A percentile compares a stretch with the other conserved stretches of the same genome.
Conservation (phyloP, 164 flowering plant genomes). For the Vitis cinerea region DNA sequence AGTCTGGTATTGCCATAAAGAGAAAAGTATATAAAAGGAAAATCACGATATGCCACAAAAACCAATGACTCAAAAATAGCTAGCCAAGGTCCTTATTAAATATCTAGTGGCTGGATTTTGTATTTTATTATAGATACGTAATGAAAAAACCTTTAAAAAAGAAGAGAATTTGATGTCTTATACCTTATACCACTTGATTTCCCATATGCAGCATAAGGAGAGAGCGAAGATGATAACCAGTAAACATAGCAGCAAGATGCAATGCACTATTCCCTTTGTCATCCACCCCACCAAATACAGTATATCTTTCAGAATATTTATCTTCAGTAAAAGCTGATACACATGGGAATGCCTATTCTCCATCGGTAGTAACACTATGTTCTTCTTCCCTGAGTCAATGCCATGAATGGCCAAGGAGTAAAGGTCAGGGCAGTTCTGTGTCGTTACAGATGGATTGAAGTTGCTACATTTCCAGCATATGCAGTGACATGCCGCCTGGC, state of each 20-base stretch:
- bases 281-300: conserved; percentile 8
- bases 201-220: conserved; percentile 3
- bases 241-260: conserved; percentile 11
- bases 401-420: conserved; percentile 22
- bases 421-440: conserved; percentile 1
- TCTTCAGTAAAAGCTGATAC: neutral
- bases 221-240: conserved; percentile 2
- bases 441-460: too few species aligned
- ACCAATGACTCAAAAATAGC: too few species aligned
- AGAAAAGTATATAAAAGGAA: too few species aligned
- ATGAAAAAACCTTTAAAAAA: too few species aligned
- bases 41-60: too few species aligned
- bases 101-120: too few species aligned
- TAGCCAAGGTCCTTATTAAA: too few species aligned
- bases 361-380: conserved; percentile 13
- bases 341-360: conserved; percentile 15
- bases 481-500: too few species aligned
- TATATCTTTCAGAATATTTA: neutral
- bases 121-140: too few species aligned
- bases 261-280: conserved; percentile 11
- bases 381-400: conserved; percentile 5
- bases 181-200: too few species aligned
- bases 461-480: too few species aligned
- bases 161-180: too few species aligned
- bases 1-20: conserved; percentile 17